A percentile compares a stretch with the other conserved stretches of the same genome.
phyloP scores from a whole-genome alignment of 805 yeast genomes.

The Metschnikowia bowlesiae region DNA sequence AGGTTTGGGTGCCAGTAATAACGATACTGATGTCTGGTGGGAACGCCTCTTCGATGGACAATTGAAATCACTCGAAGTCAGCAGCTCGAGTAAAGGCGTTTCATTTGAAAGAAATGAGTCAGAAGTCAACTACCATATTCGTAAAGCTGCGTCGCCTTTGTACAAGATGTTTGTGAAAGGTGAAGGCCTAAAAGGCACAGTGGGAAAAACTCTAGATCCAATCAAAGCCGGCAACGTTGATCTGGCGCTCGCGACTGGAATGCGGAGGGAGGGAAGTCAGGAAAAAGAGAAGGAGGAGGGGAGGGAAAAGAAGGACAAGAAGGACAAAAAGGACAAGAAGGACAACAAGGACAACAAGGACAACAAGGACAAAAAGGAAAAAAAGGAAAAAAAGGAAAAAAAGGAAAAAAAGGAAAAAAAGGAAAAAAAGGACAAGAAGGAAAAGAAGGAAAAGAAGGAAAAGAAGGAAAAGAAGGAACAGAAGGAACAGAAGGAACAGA shows the following conservation, averaged over 20 bases:
- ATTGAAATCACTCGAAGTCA: constrained; percentile 68
- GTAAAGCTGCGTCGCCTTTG: constrained; percentile 61
- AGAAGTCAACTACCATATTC: constrained; percentile 42
- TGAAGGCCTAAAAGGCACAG: constrained; percentile 76
- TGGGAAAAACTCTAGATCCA: constrained; percentile 31
- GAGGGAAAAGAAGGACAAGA: constrained; percentile 19
- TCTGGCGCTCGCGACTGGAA: constrained; percentile 26
- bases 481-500: constrained; percentile 18
- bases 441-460: background rate
- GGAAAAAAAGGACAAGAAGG: constrained; percentile 14
- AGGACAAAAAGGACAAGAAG: constrained; percentile 21
- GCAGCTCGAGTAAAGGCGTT: constrained; percentile 31
- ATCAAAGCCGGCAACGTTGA: constrained; percentile 9
- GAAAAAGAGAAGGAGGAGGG: constrained; percentile 20
- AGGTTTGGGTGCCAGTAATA: constrained; percentile 79
- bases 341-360: constrained; percentile 21
- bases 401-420: constrained; percentile 7
- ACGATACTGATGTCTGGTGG: constrained; percentile 94
- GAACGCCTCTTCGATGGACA: constrained; percentile 93
- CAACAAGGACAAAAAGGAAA: constrained; percentile 4
- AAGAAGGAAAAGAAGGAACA: constrained; percentile 9
- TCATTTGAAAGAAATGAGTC: constrained; percentile 51
- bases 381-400: background rate
- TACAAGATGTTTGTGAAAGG: constrained; percentile 87
- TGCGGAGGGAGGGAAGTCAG: constrained; percentile 28